A percentile compares a stretch with the other conserved stretches of the same genome.
phyloP scores from a whole-genome alignment of 2,329 filamentous ascomycete species.

The Trichophyton equinum region DNA sequence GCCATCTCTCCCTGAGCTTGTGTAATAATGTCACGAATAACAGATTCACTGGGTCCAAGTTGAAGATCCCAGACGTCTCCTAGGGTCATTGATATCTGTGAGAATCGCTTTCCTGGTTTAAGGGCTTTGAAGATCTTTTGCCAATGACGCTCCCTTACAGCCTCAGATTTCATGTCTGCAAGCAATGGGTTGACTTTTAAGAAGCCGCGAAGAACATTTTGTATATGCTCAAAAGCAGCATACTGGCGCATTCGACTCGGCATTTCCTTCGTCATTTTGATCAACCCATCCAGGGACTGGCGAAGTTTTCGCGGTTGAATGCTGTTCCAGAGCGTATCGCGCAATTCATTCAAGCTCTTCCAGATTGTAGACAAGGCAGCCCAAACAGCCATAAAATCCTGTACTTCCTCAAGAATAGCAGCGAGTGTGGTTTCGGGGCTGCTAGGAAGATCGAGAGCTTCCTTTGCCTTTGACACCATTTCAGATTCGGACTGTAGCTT shows the following conservation, averaged over 20 bases:
- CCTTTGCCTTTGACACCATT: conserved; percentile 93
- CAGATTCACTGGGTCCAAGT: conserved; percentile 68
- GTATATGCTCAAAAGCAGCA: conserved; percentile 97
- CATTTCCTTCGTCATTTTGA: conserved; percentile 99
- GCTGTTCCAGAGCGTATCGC: conserved; percentile 86
- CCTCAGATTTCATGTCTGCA: conserved; percentile 86
- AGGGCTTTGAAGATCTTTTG: conserved; percentile 94
- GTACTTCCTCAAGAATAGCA: conserved; percentile 86
- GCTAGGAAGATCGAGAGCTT: conserved; percentile 79
- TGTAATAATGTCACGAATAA: conserved; percentile 84
- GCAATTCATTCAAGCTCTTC: conserved; percentile 87
- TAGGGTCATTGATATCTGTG: conserved; percentile 85
- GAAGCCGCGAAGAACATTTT: conserved; percentile 74
- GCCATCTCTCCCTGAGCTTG: conserved; percentile 98
- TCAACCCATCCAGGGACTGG: conserved; percentile 73
- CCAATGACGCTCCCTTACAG: conserved; percentile 93
- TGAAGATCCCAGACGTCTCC: conserved; percentile 98
- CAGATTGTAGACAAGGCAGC: conserved; percentile 89
- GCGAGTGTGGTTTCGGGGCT: conserved; percentile 67
- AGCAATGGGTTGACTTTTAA: conserved; percentile 85
- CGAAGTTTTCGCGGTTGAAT: conserved; percentile 90
- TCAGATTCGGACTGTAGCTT: conserved; percentile 76
- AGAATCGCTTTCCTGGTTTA: conserved; percentile 86
- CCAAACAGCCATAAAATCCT: conserved; percentile 99
- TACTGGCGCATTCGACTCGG: conserved; percentile 98